phyloP scores from a whole-genome alignment of 805 yeast species.

The Starmerella floricola region DNA sequence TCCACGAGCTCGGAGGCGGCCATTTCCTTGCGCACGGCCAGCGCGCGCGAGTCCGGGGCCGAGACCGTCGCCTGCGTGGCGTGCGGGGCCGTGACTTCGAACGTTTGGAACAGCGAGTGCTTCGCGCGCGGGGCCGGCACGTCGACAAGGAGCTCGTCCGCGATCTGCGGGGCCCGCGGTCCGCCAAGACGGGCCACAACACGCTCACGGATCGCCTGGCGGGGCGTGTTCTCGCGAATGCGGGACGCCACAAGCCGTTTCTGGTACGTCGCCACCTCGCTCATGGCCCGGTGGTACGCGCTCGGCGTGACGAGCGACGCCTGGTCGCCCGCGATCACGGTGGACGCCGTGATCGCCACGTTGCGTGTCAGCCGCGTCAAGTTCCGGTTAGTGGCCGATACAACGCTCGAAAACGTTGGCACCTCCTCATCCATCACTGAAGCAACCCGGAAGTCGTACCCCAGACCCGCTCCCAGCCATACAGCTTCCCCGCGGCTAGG shows the following conservation, averaged over 20 bases:
- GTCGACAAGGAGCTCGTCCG: conserved; percentile 47
- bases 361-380: conserved; percentile 30
- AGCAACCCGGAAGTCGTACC: too few species aligned
- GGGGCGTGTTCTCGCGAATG: conserved; percentile 15
- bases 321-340: conserved; percentile 22
- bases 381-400: conserved; percentile 32
- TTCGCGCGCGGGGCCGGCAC: conserved; percentile 33
- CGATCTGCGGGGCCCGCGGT: conserved; percentile 39
- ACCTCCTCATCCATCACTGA: conserved; percentile 19
- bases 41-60: conserved; percentile 39
- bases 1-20: conserved; percentile 55
- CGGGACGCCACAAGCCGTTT: conserved; percentile 13
- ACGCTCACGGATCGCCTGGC: conserved; percentile 10
- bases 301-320: conserved; percentile 7
- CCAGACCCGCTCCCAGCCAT: too few species aligned
- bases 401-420: conserved; percentile 28
- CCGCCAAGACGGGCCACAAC: conserved; percentile 24
- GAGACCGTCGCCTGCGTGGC: conserved; percentile 31
- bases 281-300: conserved; percentile 17
- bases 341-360: conserved; percentile 30
- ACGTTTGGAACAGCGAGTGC: conserved; percentile 58
- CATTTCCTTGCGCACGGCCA: conserved; percentile 46
- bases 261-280: conserved; percentile 15
- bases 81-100: conserved; percentile 36
- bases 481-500: too few species aligned